phyloP scores from a whole-genome alignment of 805 yeast genomes.

The Hemisphaericaspora nanyangensis region DNA sequence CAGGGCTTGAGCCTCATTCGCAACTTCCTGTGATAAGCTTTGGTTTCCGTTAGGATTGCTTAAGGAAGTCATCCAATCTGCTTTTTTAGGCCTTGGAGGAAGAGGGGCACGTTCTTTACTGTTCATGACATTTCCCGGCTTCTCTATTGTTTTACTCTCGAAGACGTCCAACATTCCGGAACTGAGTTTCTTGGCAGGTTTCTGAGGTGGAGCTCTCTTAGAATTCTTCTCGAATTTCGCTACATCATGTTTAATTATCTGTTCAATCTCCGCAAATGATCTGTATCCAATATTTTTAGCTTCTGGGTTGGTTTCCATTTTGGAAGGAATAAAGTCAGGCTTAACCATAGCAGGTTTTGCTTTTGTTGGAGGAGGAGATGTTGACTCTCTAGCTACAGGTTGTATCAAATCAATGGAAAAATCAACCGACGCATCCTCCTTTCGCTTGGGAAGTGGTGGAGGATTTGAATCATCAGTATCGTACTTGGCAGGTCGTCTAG shows the following conservation, averaged over 20 bases:
- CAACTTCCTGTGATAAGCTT: no score
- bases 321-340: conserved; percentile 3
- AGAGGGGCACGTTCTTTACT: no score
- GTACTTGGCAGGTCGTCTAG: conserved; percentile 4
- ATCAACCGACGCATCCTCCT: background rate
- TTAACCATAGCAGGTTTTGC: conserved; percentile 12
- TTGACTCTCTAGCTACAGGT: conserved; percentile 7
- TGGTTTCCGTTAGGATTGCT: conserved; percentile 3
- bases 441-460: conserved; percentile 12
- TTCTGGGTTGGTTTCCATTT: background rate
- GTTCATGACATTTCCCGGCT: no score
- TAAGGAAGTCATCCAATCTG: background rate
- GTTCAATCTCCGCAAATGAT: conserved; percentile 21
- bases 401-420: conserved; percentile 5
- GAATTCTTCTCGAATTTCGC: background rate
- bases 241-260: conserved; percentile 11
- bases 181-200: conserved; percentile 15
- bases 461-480: conserved; percentile 11
- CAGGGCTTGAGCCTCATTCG: no score
- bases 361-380: conserved; percentile 9
- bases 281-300: conserved; percentile 5
- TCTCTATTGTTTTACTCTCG: no score
- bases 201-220: conserved; percentile 6
- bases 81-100: conserved; percentile 2
- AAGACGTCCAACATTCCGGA: no score